These are phyloP conservation scores for Geum urbanum DNA, from an alignment of 306 rosid genomes.

Conservation along the genomic window DNA sequence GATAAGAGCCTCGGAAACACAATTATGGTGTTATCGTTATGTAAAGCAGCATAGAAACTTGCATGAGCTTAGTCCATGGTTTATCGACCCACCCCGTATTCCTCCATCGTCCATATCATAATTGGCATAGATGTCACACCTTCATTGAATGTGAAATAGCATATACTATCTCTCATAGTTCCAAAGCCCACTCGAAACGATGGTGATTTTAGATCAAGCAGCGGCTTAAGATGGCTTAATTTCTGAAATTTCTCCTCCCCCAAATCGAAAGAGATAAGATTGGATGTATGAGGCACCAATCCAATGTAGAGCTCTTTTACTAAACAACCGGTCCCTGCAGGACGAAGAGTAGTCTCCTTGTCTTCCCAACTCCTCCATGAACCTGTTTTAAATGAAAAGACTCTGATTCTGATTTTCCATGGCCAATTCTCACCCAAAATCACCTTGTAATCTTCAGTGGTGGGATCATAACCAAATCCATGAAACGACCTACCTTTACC, in stretches of 20 bases:
- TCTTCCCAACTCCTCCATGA: not conserved
- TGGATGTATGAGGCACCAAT: too few species aligned
- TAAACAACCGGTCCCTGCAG: not conserved
- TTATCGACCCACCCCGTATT: not conserved
- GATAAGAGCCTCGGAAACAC: too few species aligned
- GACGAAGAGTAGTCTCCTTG: not conserved
- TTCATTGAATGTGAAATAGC: not conserved
- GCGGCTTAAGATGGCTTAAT: not conserved
- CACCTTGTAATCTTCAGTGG: not conserved
- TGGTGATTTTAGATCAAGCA: too few species aligned
- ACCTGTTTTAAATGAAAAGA: not conserved
- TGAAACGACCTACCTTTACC: not conserved
- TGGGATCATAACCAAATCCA: slow-evolving; percentile 3
- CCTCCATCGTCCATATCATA: not conserved
- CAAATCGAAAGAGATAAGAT: not conserved
- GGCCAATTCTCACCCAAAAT: not conserved
- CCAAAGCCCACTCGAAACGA: not conserved
- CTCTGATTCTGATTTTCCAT: not conserved
- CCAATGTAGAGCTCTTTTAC: slow-evolving; percentile 13
- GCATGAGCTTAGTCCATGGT: slow-evolving; percentile 6
- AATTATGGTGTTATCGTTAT: too few species aligned
- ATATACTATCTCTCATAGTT: not conserved
- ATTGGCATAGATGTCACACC: not conserved
- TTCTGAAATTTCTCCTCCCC: not conserved
- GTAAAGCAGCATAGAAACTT: not conserved